Base-by-base conservation (phyloP, 345 rosid species). In the Populus euphratica region DNA sequence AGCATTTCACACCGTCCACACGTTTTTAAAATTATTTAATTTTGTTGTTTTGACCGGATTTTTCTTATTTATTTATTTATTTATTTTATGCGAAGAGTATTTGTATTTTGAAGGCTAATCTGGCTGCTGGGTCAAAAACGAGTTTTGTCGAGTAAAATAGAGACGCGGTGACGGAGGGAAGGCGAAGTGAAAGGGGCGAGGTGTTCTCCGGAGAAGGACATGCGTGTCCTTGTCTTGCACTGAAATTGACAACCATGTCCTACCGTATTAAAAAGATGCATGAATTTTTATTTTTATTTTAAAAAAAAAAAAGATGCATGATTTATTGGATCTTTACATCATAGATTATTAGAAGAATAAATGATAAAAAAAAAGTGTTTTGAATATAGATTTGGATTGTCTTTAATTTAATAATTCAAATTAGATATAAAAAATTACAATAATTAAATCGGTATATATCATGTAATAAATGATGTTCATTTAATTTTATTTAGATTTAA, bases 1-100 rank as follows among this genome's bases (percentile, higher is more conserved):
- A 52, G 66, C 50, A 8, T 14, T 13, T 35, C 52, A 20, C 86
- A 78, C 88, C 89, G 92, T 79, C 94, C 92, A 90, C 98, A 92
- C 98, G 95, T 94, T 91, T 91, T 87, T 81, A 72, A 71, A 76
- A 78, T 77, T 83, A n/a, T 59, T 23, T 43, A 5, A 23, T 18
- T 33, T 8, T 62, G 49, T 70, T 5, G n/a, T 54, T 5, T 52
- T 44, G 21, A 18, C 0, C 31, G 0, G 6, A 31, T 1, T 25
- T 38, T 23, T 38, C 21, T 35, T 31, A 6, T 23, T 25, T 8
- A 1, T 2, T 16, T 66, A 1, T 27, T 74, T 74, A 63, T 39
- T 76, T 50, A 5, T 29, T 33, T 4, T 49, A 64, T 6, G 54
- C n/a, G 6, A 49, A 59, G n/a, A 10, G 29, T 23, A 59, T 0